Base-by-base conservation (phyloP, 2,329 filamentous ascomycete species). In the Akanthomyces muscarius region DNA sequence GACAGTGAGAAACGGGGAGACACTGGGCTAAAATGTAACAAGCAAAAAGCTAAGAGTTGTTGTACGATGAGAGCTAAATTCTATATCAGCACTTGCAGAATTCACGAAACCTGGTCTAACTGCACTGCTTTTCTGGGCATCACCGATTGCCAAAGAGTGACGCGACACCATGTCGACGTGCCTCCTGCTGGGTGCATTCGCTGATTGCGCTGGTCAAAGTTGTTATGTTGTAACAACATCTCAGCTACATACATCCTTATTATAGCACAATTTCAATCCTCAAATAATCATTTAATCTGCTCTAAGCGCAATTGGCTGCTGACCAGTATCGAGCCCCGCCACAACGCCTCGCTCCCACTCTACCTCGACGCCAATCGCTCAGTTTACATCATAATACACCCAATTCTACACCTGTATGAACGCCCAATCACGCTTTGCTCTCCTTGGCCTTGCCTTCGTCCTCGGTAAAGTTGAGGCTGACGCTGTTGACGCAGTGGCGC, bases 401-500 rank as follows among this genome's bases (percentile, higher is more conserved):
- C 28, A 2, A 36, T 36, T 25, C 18, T 5, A 14, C 47, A 52
- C 23, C 14, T 38, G 8, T 42, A 18, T 7, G 6, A 6, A 25
- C 2, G 23, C 5, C 10, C 28, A 25, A 33, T 70, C 50, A 75
- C 41, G 69, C 77, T 70, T 78, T 78, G 62, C 71, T 77, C 36
- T 76, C 75, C 65, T 75, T 75, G 38, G 64, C 74, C 55, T 74
- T 71, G 69, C 85, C 83, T 66, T 91, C 88, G 55, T 90, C 82
- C 1, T 82, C 80, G 1, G 81, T 83, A 73, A 99, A 98, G 69
- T 87, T 95, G 77, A 98, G 80, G 73, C 91, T 96, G 60, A 98
- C 79, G 71, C 91, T 95, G 74, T 98, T 99, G 64, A 99, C 95
- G 73, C 95, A 99, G 79, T 99, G 95, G 65, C 95, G 84, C 85